Conservation (phyloP, 257 asterid genomes). For the Gardenia jasminoides region DNA sequence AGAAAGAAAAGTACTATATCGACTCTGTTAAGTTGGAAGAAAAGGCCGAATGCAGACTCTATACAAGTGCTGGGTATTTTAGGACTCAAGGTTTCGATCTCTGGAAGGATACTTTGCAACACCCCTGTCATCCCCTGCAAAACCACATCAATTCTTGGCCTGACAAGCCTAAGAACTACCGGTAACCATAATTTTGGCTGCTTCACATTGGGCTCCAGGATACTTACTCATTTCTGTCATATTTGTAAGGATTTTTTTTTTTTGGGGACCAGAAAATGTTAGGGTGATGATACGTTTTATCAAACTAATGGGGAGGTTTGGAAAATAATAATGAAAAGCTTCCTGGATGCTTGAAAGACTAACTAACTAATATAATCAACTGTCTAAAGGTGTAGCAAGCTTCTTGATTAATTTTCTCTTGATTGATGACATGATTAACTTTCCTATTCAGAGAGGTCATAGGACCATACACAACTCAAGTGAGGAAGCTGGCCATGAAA, state of each 20-base stretch:
- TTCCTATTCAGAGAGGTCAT: slow-evolving; percentile 4
- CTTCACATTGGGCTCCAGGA: too few species aligned
- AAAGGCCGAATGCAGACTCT: not conserved
- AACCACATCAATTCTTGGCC: slow-evolving; percentile 13
- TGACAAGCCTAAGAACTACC: slow-evolving; percentile 18
- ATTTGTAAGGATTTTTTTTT: too few species aligned
- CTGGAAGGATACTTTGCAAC: slow-evolving; percentile 18
- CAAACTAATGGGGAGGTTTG: too few species aligned
- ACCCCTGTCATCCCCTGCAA: slow-evolving; percentile 9
- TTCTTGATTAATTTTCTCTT: too few species aligned
- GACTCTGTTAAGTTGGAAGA: not conserved
- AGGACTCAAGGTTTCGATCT: not conserved
- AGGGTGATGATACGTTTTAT: too few species aligned
- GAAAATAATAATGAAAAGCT: too few species aligned
- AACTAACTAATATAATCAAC: too few species aligned
- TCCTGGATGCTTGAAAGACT: too few species aligned
- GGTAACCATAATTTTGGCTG: not conserved
- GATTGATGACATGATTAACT: not conserved
- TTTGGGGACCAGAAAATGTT: too few species aligned
- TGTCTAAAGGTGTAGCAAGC: too few species aligned
- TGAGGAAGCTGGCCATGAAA: slow-evolving; percentile 4
- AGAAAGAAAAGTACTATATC: not conserved
- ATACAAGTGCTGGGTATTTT: not conserved
- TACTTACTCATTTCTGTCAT: too few species aligned
- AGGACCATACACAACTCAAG: slow-evolving; percentile 4